Base-by-base conservation (phyloP, 805 yeast genomes). In the Vanderwaltozyma polyspora region DNA sequence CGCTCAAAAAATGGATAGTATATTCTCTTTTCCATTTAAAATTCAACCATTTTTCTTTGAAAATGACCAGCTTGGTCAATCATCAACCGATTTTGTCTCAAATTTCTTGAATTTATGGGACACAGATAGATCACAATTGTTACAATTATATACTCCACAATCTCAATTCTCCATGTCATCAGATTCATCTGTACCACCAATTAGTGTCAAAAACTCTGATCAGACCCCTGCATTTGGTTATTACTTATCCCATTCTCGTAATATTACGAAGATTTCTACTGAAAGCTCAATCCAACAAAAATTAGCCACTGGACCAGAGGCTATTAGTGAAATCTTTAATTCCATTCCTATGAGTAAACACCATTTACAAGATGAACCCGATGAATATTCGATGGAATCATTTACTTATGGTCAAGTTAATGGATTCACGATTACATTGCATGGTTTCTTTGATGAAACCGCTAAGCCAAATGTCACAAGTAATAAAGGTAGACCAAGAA, bases 61-160 rank as follows among this genome's bases (percentile, higher is more conserved):
- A 60, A 81, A 76, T 47, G 66, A 68, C 12, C 82, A 75, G 26
- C 66, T 85, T 22, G 85, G 81, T 41, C 63, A 66, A 18, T 60
- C 81, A 21, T 76, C 91, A 6, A 76, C 86, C n/a, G 75, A 70
- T 48, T 91, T 91, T 55, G 64, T 87, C 6, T 59, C 84, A 19
- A 79, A 82, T 44, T 91, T 72, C 57, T 63, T 82, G 38, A 74
- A 76, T 35, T 61, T 79, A 32, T 91, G 94, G 94, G 98, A 91
- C 60, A 48, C 69, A 5, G 76, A 82, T 50, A 64, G 98, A 39
- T 49, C 66, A 8, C 87, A 79, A 37, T 63, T 91, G 32, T 53
- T 79, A 55, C 68, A 70, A 28, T 63, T 91, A 21, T 91, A 91
- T 54, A 84, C 91, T 34, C 71, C 72, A 31, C 80, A 79, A 48